These are phyloP conservation scores for Trypanosoma avium DNA, from an alignment of 208 protist genomes.

Conservation along the genomic window DNA sequence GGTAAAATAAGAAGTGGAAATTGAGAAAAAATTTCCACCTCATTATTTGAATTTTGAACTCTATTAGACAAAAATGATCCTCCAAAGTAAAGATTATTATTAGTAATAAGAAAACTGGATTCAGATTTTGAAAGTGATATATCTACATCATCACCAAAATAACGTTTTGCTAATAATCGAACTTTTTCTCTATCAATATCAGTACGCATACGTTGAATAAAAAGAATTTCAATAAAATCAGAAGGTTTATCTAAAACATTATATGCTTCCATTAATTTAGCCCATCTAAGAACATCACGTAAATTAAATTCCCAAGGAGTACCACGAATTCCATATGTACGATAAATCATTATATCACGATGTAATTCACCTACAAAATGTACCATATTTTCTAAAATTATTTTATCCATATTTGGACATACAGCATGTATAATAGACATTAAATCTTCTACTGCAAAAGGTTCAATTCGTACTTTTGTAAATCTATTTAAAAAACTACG, in stretches of 20 bases:
- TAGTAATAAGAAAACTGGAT: slow-evolving; percentile 72
- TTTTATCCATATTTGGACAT: slow-evolving; percentile 72
- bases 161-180: slow-evolving; percentile 32
- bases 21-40: slow-evolving; percentile 17
- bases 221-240: slow-evolving; percentile 76
- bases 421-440: slow-evolving; percentile 79
- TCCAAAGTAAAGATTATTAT: slow-evolving; percentile 63
- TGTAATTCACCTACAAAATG: slow-evolving; percentile 93
- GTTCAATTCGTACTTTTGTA: slow-evolving; percentile 95
- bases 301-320: slow-evolving; percentile 99
- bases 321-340: slow-evolving; percentile 87
- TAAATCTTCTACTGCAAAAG: slow-evolving; percentile 87
- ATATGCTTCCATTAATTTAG: slow-evolving; percentile 89
- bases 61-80: slow-evolving; percentile 32
- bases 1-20: slow-evolving; percentile 79
- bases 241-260: slow-evolving; percentile 39
- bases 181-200: slow-evolving; percentile 62
- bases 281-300: slow-evolving; percentile 99
- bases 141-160: slow-evolving; percentile 40
- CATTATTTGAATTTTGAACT: neutral
- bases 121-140: slow-evolving; percentile 10
- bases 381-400: slow-evolving; percentile 91
- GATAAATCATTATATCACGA: slow-evolving; percentile 84
- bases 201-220: slow-evolving; percentile 88
- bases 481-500: slow-evolving; percentile 99